Evolutionary conservation across 2,329 filamentous ascomycete genomes (phyloP).

Genomic region (Penicillium sp.): DNA sequence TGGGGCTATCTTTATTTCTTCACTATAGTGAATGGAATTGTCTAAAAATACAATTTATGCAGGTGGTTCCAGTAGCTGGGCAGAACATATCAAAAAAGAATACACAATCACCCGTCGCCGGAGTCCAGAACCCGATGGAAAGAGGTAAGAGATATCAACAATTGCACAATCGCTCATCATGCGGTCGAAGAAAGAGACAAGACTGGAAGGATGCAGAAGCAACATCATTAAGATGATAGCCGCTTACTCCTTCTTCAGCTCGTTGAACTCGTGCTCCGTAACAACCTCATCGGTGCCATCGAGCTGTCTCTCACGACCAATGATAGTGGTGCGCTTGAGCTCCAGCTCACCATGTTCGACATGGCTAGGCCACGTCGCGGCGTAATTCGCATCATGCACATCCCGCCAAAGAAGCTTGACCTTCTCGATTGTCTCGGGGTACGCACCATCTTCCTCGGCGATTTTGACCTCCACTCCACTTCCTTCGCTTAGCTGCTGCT

Average conservation of each 20-base stretch:
- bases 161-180: constrained; percentile 7
- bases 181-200: constrained; percentile 1
- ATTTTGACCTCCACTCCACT: constrained; percentile 28
- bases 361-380: constrained; percentile 42
- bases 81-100: constrained; percentile 12
- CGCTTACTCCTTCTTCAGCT: constrained; percentile 20
- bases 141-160: constrained; percentile 13
- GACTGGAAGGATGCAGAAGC: not conserved
- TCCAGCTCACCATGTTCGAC: constrained; percentile 45
- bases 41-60: constrained; percentile 32
- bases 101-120: constrained; percentile 14
- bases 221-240: not conserved
- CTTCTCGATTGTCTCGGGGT: constrained; percentile 27
- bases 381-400: constrained; percentile 43
- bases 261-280: constrained; percentile 24
- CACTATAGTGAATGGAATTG: constrained; percentile 16
- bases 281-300: constrained; percentile 21
- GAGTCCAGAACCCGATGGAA: constrained; percentile 10
- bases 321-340: constrained; percentile 35
- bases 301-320: constrained; percentile 28
- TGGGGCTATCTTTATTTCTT: constrained; percentile 9
- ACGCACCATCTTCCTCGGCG: constrained; percentile 25
- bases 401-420: constrained; percentile 49
- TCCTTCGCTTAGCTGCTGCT: constrained; percentile 12
- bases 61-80: constrained; percentile 13